phyloP scores from a whole-genome alignment of 345 rosid genomes.

The Erucastrum elatum region DNA sequence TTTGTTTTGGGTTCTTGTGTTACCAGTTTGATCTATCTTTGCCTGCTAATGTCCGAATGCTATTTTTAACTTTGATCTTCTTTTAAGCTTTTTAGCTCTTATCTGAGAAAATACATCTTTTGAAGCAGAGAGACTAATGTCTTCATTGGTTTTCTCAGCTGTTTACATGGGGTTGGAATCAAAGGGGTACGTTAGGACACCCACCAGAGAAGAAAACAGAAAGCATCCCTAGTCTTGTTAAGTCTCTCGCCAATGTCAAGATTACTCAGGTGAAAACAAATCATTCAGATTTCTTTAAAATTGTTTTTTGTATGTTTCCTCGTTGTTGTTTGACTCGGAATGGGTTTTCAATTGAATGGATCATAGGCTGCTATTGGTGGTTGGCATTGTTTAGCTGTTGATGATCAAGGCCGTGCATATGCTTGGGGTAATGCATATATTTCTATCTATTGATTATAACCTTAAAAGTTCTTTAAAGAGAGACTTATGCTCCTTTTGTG shows the following conservation, averaged over 20 bases:
- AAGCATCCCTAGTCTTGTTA: constrained; percentile 79
- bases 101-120: neutral
- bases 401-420: constrained; percentile 94
- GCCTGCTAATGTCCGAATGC: neutral
- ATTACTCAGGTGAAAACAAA: constrained; percentile 68
- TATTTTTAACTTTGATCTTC: too few relatives aligned
- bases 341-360: constrained; percentile 19
- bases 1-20: constrained; percentile 12
- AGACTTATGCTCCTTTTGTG: neutral
- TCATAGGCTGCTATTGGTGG: constrained; percentile 97
- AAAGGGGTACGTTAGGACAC: constrained; percentile 96
- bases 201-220: constrained; percentile 90
- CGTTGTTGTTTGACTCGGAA: neutral
- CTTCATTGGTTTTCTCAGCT: constrained; percentile 45
- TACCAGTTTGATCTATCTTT: neutral
- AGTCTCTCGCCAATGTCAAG: constrained; percentile 67
- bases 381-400: constrained; percentile 99
- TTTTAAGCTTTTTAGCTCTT: neutral
- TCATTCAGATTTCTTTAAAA: neutral
- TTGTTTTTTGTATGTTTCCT: neutral
- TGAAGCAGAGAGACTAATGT: neutral
- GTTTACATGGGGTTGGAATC: constrained; percentile 99
- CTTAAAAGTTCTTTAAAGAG: neutral
- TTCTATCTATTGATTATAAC: neutral
- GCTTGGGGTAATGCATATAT: constrained; percentile 76